These are phyloP conservation scores for Collariella sp. DNA, from an alignment of 495 filamentous ascomycete genomes.

Conservation along the genomic window DNA sequence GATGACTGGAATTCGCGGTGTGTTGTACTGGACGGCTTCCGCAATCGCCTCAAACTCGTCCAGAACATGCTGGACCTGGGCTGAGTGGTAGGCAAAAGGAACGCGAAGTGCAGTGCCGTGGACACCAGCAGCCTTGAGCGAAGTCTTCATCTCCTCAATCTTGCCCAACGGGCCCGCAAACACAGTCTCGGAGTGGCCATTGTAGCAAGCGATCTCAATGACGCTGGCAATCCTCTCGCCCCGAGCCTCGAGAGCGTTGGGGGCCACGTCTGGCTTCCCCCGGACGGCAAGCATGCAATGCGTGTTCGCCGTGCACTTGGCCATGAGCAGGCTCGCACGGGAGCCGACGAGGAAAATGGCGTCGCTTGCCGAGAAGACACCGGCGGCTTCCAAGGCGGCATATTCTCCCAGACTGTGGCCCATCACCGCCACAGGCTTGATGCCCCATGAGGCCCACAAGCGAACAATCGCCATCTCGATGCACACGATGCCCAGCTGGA, in stretches of 20 bases:
- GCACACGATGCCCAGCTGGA: slow-evolving; percentile 68
- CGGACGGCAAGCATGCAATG: slow-evolving; percentile 60
- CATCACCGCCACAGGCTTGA: slow-evolving; percentile 66
- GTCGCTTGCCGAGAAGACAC: slow-evolving; percentile 69
- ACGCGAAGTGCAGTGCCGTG: slow-evolving; percentile 64
- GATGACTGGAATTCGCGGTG: slow-evolving; percentile 59
- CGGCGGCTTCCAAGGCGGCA: slow-evolving; percentile 73
- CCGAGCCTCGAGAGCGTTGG: slow-evolving; percentile 35
- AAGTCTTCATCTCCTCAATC: slow-evolving; percentile 50
- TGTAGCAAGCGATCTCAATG: slow-evolving; percentile 55
- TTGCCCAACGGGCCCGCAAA: slow-evolving; percentile 45
- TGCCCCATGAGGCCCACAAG: slow-evolving; percentile 72
- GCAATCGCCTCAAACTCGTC: slow-evolving; percentile 55
- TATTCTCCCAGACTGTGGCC: slow-evolving; percentile 88
- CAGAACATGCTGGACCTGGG: slow-evolving; percentile 70
- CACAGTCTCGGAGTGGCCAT: slow-evolving; percentile 53
- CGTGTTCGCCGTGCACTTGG: slow-evolving; percentile 60
- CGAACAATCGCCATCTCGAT: slow-evolving; percentile 80
- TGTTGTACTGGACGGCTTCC: slow-evolving; percentile 48
- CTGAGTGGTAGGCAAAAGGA: slow-evolving; percentile 75
- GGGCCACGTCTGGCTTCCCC: slow-evolving; percentile 34
- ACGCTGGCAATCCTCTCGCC: slow-evolving; percentile 22
- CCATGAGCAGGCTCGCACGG: slow-evolving; percentile 65
- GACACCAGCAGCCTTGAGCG: slow-evolving; percentile 48
- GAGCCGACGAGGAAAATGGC: slow-evolving; percentile 73